Evolutionary conservation across 2,329 filamentous ascomycete species (phyloP), one percentile per base, ranked within the genome.

Genomic region (Cordyceps javanica): DNA sequence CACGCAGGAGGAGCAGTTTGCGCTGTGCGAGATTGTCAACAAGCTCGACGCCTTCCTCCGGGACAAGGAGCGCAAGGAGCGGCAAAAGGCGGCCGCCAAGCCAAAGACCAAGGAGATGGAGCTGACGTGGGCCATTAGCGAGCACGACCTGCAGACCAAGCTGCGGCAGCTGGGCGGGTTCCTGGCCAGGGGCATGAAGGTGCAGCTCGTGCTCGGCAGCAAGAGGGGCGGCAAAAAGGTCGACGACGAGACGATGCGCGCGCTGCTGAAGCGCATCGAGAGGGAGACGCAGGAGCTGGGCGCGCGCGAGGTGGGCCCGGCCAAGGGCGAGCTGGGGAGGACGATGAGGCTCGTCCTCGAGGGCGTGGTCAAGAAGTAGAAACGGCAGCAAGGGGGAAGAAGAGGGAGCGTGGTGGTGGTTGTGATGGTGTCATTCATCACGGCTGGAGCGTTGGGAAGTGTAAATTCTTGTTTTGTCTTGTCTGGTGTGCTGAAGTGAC

Each of bases 61-160:
- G 62, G 69, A 71, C 51, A 63, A 70, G 42, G 77, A 77, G 60
- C 72, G 77, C 60, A 75, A 72, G 62, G 74, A 75, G 61, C 71
- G 73, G 64, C 75, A 68, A 62, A 75, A 75, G 46, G 73, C 75
- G 59, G 63, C 65, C 64, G 67, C 73, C 61, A 69, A 71, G 62
- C 60, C 74, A 36, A 78, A 76, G 62, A 68, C 72, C 16, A 97
- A 97, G 75, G 87, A 87, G 68, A 71, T 97, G n/a, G 92, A 97
- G 73, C 65, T 97, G 65, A 93, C 91, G 70, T 97, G 92, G 92
- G 86, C 87, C 34, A 95, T 96, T 66, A 86, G 85, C 60, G 68
- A 72, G 13, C 82, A 93, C 68, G 92, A 97, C 74, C 70, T 96
- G 54, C 74, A 74, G n/a, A 86, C 89, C 69, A 82, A 87, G 67